Evolutionary conservation across 805 yeast genomes (phyloP), one percentile per base, ranked within the genome.

Genomic region (Sungouiozyma ichnusensis): DNA sequence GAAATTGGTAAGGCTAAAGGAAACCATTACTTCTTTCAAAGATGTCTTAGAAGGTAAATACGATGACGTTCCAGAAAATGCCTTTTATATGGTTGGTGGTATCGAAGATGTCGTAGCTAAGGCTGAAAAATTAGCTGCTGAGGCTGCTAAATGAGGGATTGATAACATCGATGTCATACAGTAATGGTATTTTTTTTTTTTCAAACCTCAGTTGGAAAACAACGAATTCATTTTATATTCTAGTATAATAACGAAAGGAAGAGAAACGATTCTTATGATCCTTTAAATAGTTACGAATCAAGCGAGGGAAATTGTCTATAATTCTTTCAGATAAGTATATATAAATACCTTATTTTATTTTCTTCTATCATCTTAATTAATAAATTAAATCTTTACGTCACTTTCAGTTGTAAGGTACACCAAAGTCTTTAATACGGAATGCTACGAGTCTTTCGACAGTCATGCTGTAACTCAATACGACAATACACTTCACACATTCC

Each of bases 51-150:
- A 78, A 33, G 98, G 98, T 76, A 92, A 92, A 79, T 87, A 92
- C 78, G 98, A 92, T 74, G 81, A 82, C 76, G 81, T 92, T 65
- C 98, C 98, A 68, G 98, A 92, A 78, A 85, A 82, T 69, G 98
- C 98, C 63, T 92, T 92, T 94, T 92, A 92, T 75, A 92, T 92
- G 98, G 98, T 92, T 73, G 98, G 98, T 77, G 95, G 95, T 77
- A 88, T 92, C 65, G 97, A 88, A 70, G 98, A 92, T 73, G 98
- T 81, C 62, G 72, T 87, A 69, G 94, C 97, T 67, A 92, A 92
- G 81, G 97, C 97, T 67, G 97, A 92, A 76, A 88, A 90, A 78
- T 73, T 92, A 69, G 97, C 97, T 72, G 79, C 94, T 69, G 95
- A 86, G 70, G 74, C 86, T 62, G 78, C 29, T 7, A 24, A 24